phyloP scores from a whole-genome alignment of 2,329 filamentous ascomycete species.

The Aspergillus pseudoglaucus region DNA sequence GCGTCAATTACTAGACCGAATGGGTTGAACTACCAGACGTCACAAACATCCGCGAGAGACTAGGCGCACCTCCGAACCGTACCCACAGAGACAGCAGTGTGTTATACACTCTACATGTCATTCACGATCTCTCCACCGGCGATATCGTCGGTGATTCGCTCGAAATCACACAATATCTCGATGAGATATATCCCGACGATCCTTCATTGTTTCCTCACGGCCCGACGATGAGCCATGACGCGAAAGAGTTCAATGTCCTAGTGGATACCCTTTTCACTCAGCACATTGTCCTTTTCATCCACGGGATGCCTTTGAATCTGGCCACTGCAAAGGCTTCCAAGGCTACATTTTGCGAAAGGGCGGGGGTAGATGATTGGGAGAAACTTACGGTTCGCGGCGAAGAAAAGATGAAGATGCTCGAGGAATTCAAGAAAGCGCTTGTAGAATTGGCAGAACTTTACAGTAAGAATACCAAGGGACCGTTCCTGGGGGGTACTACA shows the following conservation, averaged over 20 bases:
- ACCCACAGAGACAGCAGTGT: neutral
- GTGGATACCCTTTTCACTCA: slow-evolving; percentile 8
- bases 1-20: slow-evolving; percentile 5
- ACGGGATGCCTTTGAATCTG: slow-evolving; percentile 6
- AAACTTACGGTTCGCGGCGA: slow-evolving; percentile 33
- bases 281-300: slow-evolving; percentile 1
- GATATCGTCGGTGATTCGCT: neutral
- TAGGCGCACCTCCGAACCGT: slow-evolving; percentile 3
- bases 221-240: slow-evolving; percentile 5
- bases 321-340: slow-evolving; percentile 5
- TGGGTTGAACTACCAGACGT: slow-evolving; percentile 12
- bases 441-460: slow-evolving; percentile 41
- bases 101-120: neutral
- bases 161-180: neutral
- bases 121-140: neutral
- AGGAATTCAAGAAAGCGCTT: slow-evolving; percentile 38
- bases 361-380: slow-evolving; percentile 2
- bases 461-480: slow-evolving; percentile 33
- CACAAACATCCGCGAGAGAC: slow-evolving; percentile 3
- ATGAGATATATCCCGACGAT: neutral
- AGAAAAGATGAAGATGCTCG: slow-evolving; percentile 32
- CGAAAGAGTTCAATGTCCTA: slow-evolving; percentile 4
- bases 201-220: neutral
- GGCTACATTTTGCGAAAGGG: slow-evolving; percentile 2
- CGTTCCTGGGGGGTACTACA: slow-evolving; percentile 43